Conservation (phyloP, 202 grass and related monocot genomes). For the Eragrostis tef region DNA sequence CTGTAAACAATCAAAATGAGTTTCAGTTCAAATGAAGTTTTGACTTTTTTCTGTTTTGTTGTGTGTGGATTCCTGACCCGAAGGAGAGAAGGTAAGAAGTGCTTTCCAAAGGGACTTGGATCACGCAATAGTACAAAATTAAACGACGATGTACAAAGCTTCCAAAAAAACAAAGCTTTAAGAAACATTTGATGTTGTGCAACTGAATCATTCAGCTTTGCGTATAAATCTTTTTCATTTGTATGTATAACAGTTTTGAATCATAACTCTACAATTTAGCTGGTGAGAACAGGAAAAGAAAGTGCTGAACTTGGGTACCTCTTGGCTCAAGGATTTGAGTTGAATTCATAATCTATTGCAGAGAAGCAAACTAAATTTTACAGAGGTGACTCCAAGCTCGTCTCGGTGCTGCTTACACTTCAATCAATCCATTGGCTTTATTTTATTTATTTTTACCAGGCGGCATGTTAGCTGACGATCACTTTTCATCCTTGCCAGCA, state of each 20-base stretch:
- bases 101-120: background rate
- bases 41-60: background rate
- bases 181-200: background rate
- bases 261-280: background rate
- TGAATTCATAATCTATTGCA: background rate
- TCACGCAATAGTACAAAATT: background rate
- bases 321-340: background rate
- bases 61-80: background rate
- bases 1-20: background rate
- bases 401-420: background rate
- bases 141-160: background rate
- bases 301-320: background rate
- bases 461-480: conserved; percentile 8
- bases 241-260: background rate
- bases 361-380: background rate
- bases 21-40: background rate
- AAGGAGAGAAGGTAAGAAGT: background rate
- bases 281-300: no score
- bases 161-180: background rate
- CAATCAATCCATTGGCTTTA: background rate
- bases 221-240: background rate
- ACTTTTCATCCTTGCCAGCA: conserved; percentile 74
- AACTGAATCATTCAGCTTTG: background rate
- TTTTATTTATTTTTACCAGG: conserved; percentile 12
- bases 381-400: background rate